Base-by-base conservation (phyloP, 139 green algal species). In the Diplosphaera chodatii region DNA sequence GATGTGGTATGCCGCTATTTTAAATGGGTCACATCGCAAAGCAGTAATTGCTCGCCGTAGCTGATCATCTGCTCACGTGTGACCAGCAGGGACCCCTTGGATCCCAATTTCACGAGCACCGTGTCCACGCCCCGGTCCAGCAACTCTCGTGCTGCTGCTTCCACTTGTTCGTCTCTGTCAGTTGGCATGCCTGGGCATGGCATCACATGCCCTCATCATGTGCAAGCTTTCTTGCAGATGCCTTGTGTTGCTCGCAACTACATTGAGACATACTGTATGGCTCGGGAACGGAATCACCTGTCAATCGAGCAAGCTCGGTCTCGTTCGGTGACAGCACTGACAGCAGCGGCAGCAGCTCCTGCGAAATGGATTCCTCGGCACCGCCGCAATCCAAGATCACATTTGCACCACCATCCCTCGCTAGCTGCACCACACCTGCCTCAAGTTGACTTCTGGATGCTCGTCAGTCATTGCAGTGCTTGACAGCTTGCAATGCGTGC, bases 61-160 rank as follows among this genome's bases (percentile, higher is more conserved):
- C n/a, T 32, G 15, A 8, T 31, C 40, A 40, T 4, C 15, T 59
- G n/a, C 30, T 8, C 69, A 81, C 72, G 76, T 41, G 72, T 63
- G 20, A 96, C 69, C 32, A 96, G 79, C 66, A 96, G 22, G 18
- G 84, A 91, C 18, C 92, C 92, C 4, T 88, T 79, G n/a, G 74
- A 59, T 4, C 92, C 92, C 29, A 92, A 82, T 85, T 97, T 97
- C 22, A 94, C 88, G 63, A 96, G 84, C 72, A 96, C 91, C 21
- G 48, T 62, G 41, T 82, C 6, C 1, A 89, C 82, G 6, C 88
- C 89, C 55, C 82, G 69, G 18, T 63, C 67, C n/a, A 89, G 78
- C 56, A 96, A 79, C 31, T 69, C 32, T 29, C 76, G 34, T 0
- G 85, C 87, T 3, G 90, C 90, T 10, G 67, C 79, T 2, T 76